These are phyloP conservation scores for Elsinoe ampelina DNA, from an alignment of 2,329 filamentous ascomycete species.

Conservation along the genomic window DNA sequence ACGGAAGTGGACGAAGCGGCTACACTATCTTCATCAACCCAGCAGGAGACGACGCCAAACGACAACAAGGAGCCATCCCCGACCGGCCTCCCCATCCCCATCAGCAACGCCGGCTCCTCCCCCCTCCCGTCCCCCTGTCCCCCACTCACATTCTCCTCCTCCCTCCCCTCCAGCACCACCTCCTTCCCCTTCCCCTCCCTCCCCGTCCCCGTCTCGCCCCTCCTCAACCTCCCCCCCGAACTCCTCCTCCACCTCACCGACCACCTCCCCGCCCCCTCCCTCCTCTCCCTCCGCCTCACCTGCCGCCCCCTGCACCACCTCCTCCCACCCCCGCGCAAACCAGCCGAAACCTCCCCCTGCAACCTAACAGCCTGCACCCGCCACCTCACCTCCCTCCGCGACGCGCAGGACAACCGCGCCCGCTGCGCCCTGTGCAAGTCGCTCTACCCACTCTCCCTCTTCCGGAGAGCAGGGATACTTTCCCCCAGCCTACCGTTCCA, in stretches of 20 bases:
- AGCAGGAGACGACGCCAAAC: neutral
- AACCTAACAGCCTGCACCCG: neutral
- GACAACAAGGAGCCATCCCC: no score
- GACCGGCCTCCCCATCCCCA: neutral
- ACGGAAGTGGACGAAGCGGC: neutral
- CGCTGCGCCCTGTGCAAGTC: slow-evolving; percentile 14
- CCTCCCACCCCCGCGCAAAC: slow-evolving; percentile 3
- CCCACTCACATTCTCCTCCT: neutral
- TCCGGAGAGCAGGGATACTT: neutral
- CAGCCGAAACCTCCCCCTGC: neutral
- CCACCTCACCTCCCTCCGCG: neutral
- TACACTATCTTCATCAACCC: neutral
- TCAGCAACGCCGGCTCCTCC: neutral
- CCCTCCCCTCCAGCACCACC: neutral
- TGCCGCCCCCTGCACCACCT: slow-evolving; percentile 6
- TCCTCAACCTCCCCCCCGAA: slow-evolving; percentile 14
- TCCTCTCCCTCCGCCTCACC: slow-evolving; percentile 13
- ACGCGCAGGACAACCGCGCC: neutral
- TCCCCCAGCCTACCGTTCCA: neutral
- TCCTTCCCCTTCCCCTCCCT: neutral
- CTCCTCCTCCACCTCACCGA: slow-evolving; percentile 14
- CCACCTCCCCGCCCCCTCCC: slow-evolving; percentile 11
- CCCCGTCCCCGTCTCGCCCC: neutral
- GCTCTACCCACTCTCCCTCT: slow-evolving; percentile 10
- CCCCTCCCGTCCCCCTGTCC: neutral